Conservation (phyloP, 2,329 filamentous ascomycete genomes). For the Pyrenochaeta sp. region DNA sequence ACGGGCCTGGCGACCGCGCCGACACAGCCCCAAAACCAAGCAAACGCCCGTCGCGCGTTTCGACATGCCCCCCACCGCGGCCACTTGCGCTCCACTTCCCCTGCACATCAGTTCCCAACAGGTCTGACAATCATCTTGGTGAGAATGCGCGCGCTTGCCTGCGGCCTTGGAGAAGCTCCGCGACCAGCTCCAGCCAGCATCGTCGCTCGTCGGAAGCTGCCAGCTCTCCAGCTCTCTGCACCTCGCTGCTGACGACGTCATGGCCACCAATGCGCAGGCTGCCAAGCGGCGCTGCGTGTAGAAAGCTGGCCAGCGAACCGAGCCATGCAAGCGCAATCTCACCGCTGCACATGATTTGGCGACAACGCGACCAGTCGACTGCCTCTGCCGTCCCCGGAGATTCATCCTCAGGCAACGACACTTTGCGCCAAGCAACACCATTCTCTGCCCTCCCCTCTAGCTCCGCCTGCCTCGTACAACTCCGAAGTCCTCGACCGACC, state of each 20-base stretch:
- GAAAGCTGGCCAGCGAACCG: neutral
- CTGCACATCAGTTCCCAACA: neutral
- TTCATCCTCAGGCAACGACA: no score
- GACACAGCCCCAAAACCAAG: constrained; percentile 5
- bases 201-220: no score
- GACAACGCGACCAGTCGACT: no score
- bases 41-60: no score
- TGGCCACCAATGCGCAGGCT: neutral
- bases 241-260: constrained; percentile 2
- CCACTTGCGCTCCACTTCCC: constrained; percentile 1
- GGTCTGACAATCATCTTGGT: neutral
- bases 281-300: neutral
- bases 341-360: neutral
- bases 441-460: no score
- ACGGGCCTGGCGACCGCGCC: neutral
- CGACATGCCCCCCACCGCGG: neutral
- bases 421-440: no score
- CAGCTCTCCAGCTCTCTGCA: no score
- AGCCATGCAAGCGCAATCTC: constrained; percentile 1
- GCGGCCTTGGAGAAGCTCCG: neutral
- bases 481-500: no score
- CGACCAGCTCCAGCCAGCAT: no score
- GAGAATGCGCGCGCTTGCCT: no score
- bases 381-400: no score
- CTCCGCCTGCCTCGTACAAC: no score